Percentiles rank a stretch among this genome's conserved stretches.
Evolutionary conservation across 2,329 filamentous ascomycete species (phyloP).

Genomic region (Monilinia aucupariae): DNA sequence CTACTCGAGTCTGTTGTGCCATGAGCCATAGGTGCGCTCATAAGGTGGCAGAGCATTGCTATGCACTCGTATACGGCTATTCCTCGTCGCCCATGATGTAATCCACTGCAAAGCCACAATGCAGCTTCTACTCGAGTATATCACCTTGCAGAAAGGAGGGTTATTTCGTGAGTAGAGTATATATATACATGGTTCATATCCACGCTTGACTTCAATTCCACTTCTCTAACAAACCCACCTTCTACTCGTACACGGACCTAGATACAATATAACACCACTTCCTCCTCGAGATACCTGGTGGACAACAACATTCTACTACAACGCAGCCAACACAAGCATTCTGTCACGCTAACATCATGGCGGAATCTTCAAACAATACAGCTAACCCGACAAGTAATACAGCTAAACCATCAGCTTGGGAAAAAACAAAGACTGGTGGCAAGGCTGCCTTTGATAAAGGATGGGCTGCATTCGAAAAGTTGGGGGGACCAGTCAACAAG

Average conservation of each 20-base stretch:
- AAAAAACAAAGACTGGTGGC: conserved; percentile 15
- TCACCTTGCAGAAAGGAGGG: too few relatives aligned
- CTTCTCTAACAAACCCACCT: neutral
- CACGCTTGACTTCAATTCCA: neutral
- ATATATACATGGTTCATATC: neutral
- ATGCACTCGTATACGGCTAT: neutral
- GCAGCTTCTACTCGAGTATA: neutral
- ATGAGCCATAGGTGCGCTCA: conserved; percentile 1
- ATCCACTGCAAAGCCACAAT: conserved; percentile 10
- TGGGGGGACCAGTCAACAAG: conserved; percentile 69
- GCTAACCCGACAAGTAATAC: neutral
- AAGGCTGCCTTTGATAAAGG: conserved; percentile 19
- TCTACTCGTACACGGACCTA: too few relatives aligned
- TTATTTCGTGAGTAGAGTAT: too few relatives aligned
- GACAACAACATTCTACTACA: neutral
- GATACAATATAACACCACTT: too few relatives aligned
- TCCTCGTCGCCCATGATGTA: conserved; percentile 5
- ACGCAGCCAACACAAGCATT: neutral
- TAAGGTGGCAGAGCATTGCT: neutral
- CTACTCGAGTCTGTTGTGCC: too few relatives aligned
- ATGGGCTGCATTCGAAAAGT: conserved; percentile 17
- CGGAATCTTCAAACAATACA: neutral
- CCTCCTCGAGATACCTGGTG: neutral
- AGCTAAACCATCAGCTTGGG: conserved; percentile 10
- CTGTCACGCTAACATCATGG: neutral